A percentile compares a stretch with the other conserved stretches of the same genome.
Evolutionary conservation across 257 asterid genomes (phyloP).

Genomic region (Hygrophila difformis): DNA sequence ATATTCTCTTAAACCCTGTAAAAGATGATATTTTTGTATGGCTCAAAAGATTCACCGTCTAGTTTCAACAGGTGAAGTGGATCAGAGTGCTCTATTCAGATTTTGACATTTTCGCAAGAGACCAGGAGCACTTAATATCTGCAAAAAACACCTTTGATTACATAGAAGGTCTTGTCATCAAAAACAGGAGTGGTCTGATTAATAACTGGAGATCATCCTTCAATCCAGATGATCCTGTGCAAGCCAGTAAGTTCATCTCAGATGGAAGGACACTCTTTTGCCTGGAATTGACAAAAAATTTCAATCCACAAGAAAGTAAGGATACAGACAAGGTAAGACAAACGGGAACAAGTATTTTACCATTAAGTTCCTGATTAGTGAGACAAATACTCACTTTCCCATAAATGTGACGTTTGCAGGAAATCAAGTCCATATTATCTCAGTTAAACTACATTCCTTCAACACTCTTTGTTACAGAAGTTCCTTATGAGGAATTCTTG

Average conservation of each 20-base stretch:
- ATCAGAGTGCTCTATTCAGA: conserved; percentile 74
- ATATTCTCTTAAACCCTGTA: not conserved
- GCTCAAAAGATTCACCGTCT: too few species aligned
- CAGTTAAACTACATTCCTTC: conserved; percentile 65
- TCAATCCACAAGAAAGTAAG: conserved; percentile 37
- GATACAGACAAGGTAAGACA: conserved; percentile 37
- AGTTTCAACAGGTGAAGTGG: conserved; percentile 81
- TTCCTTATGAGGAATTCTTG: conserved; percentile 66
- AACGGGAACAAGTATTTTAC: not conserved
- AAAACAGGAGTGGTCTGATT: conserved; percentile 54
- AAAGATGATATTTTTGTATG: too few species aligned
- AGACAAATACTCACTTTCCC: too few species aligned
- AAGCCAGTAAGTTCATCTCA: conserved; percentile 58
- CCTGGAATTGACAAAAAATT: conserved; percentile 65
- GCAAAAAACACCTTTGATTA: conserved; percentile 60
- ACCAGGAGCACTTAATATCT: conserved; percentile 67
- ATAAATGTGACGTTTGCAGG: conserved; percentile 33
- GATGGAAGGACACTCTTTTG: conserved; percentile 78
- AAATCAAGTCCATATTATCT: conserved; percentile 48
- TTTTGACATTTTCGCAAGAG: conserved; percentile 56
- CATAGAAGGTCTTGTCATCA: conserved; percentile 77
- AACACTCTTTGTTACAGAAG: conserved; percentile 58
- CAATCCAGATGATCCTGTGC: conserved; percentile 51
- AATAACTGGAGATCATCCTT: conserved; percentile 80
- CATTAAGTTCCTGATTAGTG: too few species aligned